Evolutionary conservation across 1,284 basidiomycete genomes (phyloP).

Genomic region (Acaromyces ingoldii): DNA sequence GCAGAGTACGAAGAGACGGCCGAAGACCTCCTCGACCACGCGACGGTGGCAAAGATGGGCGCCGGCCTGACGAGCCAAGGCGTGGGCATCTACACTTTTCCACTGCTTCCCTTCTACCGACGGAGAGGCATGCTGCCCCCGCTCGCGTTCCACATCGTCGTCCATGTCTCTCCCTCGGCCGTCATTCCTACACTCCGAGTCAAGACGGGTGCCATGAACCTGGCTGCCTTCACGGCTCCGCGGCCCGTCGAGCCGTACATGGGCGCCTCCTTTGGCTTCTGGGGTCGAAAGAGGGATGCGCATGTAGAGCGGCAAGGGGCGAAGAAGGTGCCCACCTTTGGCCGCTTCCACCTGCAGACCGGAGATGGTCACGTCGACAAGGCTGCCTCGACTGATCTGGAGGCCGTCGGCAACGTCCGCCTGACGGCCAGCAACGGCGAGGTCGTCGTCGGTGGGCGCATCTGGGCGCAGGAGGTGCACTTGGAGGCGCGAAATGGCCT

Average conservation of each 20-base stretch:
- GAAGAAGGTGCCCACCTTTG: background rate
- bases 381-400: background rate
- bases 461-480: background rate
- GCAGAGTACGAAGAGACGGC: constrained; percentile 8
- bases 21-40: constrained; percentile 1
- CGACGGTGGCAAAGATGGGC: constrained; percentile 6
- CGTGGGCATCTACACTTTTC: constrained; percentile 11
- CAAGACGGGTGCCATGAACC: constrained; percentile 7
- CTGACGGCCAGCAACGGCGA: constrained; percentile 1
- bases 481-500: constrained; percentile 1
- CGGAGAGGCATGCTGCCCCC: background rate
- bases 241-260: background rate
- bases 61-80: constrained; percentile 4
- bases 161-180: background rate
- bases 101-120: background rate
- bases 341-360: background rate
- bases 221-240: constrained; percentile 2
- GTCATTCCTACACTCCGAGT: background rate
- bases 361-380: background rate
- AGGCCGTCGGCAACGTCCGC: background rate
- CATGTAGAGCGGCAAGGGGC: too few species aligned
- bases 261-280: background rate
- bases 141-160: constrained; percentile 4
- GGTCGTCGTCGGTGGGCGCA: background rate
- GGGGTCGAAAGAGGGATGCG: background rate